Evolutionary conservation across 192 early-diverging fungal genomes (phyloP).

Genomic region (Endogone sp.): DNA sequence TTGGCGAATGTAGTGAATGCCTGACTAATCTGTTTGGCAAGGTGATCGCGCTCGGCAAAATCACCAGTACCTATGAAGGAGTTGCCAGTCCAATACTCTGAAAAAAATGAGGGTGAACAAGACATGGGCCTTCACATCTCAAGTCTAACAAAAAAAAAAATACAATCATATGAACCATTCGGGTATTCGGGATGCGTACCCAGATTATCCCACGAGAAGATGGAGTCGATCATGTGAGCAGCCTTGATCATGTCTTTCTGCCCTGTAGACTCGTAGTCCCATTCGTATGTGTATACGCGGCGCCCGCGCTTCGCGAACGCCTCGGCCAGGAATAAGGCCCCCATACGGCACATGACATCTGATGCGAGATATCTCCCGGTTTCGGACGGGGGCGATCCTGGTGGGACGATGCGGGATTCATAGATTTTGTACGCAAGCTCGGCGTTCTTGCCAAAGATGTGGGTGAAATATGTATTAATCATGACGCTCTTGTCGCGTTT

Average conservation of each 20-base stretch:
- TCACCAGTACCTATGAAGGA: constrained; percentile 19
- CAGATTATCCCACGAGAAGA: constrained; percentile 22
- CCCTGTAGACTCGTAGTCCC: constrained; percentile 22
- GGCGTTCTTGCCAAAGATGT: constrained; percentile 21
- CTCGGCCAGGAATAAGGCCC: constrained; percentile 13
- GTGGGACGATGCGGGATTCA: constrained; percentile 12
- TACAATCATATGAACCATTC: too few species aligned
- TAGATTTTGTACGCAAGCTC: constrained; percentile 19
- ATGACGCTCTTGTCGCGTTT: constrained; percentile 13
- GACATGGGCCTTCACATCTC: too few species aligned
- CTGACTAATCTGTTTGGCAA: constrained; percentile 30
- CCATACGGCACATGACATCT: constrained; percentile 19
- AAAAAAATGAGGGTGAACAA: too few species aligned
- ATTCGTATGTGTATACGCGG: constrained; percentile 17
- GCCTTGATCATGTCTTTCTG: constrained; percentile 21
- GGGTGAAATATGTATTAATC: constrained; percentile 19
- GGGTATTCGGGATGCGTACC: too few species aligned
- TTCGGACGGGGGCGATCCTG: constrained; percentile 12
- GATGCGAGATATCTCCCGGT: constrained; percentile 16
- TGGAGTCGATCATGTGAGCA: constrained; percentile 18
- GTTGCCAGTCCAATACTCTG: constrained; percentile 19
- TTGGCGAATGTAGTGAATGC: constrained; percentile 32
- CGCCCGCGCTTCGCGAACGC: constrained; percentile 6
- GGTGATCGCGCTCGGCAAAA: constrained; percentile 26
- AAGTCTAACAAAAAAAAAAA: too few species aligned